Percentiles rank a stretch among this genome's conserved stretches.
These are phyloP conservation scores for Plasmodium coatneyi DNA, from an alignment of 169 alveolate genomes.

Conservation along the genomic window DNA sequence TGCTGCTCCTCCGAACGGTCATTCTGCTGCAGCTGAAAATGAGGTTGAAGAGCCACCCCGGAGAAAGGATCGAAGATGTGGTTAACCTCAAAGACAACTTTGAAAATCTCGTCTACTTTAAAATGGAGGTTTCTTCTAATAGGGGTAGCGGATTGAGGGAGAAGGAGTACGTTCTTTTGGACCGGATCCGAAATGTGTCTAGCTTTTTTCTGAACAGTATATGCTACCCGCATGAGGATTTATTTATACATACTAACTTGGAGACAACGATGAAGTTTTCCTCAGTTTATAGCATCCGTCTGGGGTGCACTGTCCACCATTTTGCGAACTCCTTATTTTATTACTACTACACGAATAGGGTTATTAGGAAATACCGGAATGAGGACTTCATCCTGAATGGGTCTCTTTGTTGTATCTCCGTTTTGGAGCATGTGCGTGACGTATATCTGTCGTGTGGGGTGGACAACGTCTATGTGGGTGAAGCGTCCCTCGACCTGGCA, in stretches of 20 bases:
- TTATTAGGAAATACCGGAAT: slow-evolving; percentile 10
- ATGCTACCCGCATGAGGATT: slow-evolving; percentile 45
- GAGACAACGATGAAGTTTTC: neutral
- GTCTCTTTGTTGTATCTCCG: slow-evolving; percentile 11
- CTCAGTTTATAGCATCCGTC: slow-evolving; percentile 13
- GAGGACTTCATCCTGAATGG: slow-evolving; percentile 18
- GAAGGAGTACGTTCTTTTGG: neutral
- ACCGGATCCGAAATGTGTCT: neutral
- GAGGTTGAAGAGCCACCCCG: slow-evolving; percentile 4
- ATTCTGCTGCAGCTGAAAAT: slow-evolving; percentile 27
- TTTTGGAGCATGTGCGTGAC: slow-evolving; percentile 28
- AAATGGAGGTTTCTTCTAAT: neutral
- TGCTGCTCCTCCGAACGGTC: slow-evolving; percentile 19
- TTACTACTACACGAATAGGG: slow-evolving; percentile 38
- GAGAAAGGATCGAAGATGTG: slow-evolving; percentile 5
- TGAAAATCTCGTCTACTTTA: slow-evolving; percentile 8
- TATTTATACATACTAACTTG: neutral
- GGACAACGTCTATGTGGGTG: neutral
- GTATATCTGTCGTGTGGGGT: neutral
- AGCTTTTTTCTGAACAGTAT: slow-evolving; percentile 23
- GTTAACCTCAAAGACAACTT: slow-evolving; percentile 23
- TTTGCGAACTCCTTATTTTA: slow-evolving; percentile 35
- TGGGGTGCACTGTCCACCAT: slow-evolving; percentile 42
- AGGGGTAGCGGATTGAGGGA: neutral
- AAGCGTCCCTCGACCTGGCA: slow-evolving; percentile 6